Evolutionary conservation across 2,329 filamentous ascomycete species (phyloP), one percentile per base, ranked within the genome.

Genomic region (Penicillium paneum): DNA sequence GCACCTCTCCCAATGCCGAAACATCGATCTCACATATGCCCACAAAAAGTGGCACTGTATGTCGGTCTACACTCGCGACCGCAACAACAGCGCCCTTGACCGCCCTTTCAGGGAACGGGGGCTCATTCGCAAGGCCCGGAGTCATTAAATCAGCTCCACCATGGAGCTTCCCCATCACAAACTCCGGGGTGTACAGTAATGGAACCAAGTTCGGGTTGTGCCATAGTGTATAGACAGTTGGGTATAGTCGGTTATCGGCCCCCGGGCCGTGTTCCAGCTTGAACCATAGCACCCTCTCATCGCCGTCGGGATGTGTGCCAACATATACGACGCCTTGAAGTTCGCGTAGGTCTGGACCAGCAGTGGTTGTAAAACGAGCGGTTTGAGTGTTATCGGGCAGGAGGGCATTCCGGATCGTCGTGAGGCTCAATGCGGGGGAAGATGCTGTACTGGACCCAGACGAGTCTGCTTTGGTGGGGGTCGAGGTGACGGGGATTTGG

Each of bases 61-160:
- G 82, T 19, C 72, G 76, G 56, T 85, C 79, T 44, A 83, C 69
- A 55, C 81, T 82, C 4, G 85, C 84, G 21, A 88, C 79, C 3
- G 83, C 84, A n/a, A 87, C 83, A 26, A 87, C 72, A 3, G 83
- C 76, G 2, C 81, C 84, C 64, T 83, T 82, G 48, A 77, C 81
- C 2, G 85, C 85, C 43, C 75, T 76, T 34, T 73, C 62, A 4
- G 84, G 83, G 64, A 87, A 88, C 2, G 85, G 84, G 11, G 85
- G 83, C 1, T 85, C 84, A 49, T 82, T 79, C 28, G 84, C 80
- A 13, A 89, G 71, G 8, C 86, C 86, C 2, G 86, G 86, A 1
- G 82, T 87, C 86, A 88, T 88, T 44, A 89, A 73, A 68, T 88
- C 85, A 19, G 86, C 85, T 4, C 86, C 86, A 8, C 80, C 79